Evolutionary conservation across 2,329 filamentous ascomycete genomes (phyloP).

Genomic region (Colletotrichum simmondsii): DNA sequence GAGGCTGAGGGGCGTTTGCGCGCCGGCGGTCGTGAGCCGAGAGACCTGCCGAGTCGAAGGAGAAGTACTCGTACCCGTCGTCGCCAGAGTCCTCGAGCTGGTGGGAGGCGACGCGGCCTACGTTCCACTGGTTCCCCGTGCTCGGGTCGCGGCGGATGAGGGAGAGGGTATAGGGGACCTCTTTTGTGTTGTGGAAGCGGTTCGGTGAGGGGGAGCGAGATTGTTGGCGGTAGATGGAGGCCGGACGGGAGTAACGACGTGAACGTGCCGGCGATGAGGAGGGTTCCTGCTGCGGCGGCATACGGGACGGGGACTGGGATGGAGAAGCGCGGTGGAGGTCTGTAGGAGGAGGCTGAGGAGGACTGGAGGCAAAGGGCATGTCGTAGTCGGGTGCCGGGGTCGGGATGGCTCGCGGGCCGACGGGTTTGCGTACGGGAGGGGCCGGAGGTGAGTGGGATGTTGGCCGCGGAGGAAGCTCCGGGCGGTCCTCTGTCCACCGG

Average conservation of each 20-base stretch:
- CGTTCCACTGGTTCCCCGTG: conserved; percentile 79
- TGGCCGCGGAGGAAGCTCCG: conserved; percentile 25
- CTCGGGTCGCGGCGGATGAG: conserved; percentile 80
- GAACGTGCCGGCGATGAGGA: background rate
- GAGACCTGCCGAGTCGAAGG: conserved; percentile 34
- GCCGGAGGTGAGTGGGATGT: conserved; percentile 21
- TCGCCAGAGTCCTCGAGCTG: conserved; percentile 54
- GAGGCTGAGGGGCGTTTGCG: conserved; percentile 43
- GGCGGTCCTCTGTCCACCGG: conserved; percentile 2
- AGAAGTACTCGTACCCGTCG: conserved; percentile 41
- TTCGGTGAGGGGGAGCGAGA: conserved; percentile 49
- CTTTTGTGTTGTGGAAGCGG: conserved; percentile 46
- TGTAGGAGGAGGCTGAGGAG: background rate
- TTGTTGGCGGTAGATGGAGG: conserved; percentile 18
- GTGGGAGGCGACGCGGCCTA: conserved; percentile 71
- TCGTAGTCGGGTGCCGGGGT: conserved; percentile 11
- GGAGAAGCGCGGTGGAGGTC: conserved; percentile 4
- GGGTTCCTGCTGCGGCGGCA: background rate
- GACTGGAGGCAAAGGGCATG: background rate
- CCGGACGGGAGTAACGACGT: conserved; percentile 12
- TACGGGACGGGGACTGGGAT: conserved; percentile 12
- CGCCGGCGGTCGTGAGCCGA: conserved; percentile 37
- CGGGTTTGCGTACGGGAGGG: conserved; percentile 30
- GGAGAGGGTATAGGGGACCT: conserved; percentile 64
- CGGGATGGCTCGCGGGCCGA: conserved; percentile 23